A percentile compares a stretch with the other conserved stretches of the same genome.
Evolutionary conservation across 495 filamentous ascomycete genomes (phyloP).

Genomic region (Physcia stellaris): DNA sequence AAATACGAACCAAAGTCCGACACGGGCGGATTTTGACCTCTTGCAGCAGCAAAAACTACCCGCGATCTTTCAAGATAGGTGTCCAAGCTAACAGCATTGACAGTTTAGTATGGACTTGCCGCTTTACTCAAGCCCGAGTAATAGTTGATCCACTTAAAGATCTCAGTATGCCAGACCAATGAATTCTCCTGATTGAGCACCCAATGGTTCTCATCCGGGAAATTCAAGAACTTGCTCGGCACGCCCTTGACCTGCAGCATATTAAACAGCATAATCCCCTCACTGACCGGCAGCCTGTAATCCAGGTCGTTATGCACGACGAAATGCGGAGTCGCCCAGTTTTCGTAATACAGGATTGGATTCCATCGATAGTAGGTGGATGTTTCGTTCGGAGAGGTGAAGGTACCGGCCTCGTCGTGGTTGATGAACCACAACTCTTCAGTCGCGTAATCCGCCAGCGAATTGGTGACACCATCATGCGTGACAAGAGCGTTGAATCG

Average conservation of each 20-base stretch:
- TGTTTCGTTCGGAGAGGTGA: constrained; percentile 18
- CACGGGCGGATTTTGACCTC: no score
- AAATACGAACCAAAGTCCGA: no score
- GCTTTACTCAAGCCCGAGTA: constrained; percentile 18
- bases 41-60: no score
- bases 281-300: constrained; percentile 28
- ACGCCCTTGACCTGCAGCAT: constrained; percentile 32
- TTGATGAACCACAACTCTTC: constrained; percentile 37
- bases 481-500: constrained; percentile 39
- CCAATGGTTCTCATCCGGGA: constrained; percentile 40
- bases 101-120: not conserved
- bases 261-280: constrained; percentile 34
- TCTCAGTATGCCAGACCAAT: constrained; percentile 34
- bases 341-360: constrained; percentile 22
- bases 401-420: constrained; percentile 18
- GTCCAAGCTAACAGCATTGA: no score
- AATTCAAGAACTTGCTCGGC: constrained; percentile 45
- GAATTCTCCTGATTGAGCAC: constrained; percentile 29
- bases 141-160: constrained; percentile 35
- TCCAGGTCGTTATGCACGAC: constrained; percentile 33
- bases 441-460: constrained; percentile 27
- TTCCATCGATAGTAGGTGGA: constrained; percentile 32
- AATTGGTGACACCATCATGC: constrained; percentile 33
- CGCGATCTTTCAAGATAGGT: no score
- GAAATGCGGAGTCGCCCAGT: constrained; percentile 31